phyloP scores from a whole-genome alignment of 2,329 filamentous ascomycete genomes.

The Calonectria fujianensis region DNA sequence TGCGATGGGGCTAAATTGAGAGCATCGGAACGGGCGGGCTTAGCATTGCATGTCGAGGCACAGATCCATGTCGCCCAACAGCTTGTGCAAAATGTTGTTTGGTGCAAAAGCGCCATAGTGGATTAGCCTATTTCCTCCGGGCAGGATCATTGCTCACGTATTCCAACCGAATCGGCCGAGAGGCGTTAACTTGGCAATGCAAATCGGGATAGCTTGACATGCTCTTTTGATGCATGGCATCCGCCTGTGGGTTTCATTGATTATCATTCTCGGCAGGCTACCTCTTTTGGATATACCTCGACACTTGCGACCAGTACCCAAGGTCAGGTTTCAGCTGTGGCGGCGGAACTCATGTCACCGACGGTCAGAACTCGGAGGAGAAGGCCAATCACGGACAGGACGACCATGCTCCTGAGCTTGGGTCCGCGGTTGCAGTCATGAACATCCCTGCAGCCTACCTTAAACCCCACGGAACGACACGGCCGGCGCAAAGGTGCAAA shows the following conservation, averaged over 20 bases:
- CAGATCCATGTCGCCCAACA: neutral
- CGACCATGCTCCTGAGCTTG: constrained; percentile 36
- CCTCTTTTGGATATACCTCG: constrained; percentile 33
- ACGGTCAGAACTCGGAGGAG: constrained; percentile 40
- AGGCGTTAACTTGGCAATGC: constrained; percentile 15
- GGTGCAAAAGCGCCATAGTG: neutral
- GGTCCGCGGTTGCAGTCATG: constrained; percentile 42
- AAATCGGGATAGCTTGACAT: constrained; percentile 23
- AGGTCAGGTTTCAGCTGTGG: constrained; percentile 45
- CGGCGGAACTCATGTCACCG: constrained; percentile 49
- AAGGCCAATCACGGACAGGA: constrained; percentile 41
- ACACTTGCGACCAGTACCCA: constrained; percentile 40
- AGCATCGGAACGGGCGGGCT: constrained; percentile 4
- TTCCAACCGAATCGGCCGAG: constrained; percentile 29
- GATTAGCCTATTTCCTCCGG: constrained; percentile 12
- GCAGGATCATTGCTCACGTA: constrained; percentile 12
- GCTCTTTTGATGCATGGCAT: constrained; percentile 30
- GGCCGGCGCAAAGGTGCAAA: constrained; percentile 8
- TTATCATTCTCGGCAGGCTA: constrained; percentile 36
- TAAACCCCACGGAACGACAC: constrained; percentile 32
- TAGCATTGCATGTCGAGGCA: constrained; percentile 3
- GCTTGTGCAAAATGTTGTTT: neutral
- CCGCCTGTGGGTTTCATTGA: constrained; percentile 30
- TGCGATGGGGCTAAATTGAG: neutral
- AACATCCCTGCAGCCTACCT: constrained; percentile 42